Conservation (phyloP, 768 basidiomycete species). For the Termitomyces sp. region DNA sequence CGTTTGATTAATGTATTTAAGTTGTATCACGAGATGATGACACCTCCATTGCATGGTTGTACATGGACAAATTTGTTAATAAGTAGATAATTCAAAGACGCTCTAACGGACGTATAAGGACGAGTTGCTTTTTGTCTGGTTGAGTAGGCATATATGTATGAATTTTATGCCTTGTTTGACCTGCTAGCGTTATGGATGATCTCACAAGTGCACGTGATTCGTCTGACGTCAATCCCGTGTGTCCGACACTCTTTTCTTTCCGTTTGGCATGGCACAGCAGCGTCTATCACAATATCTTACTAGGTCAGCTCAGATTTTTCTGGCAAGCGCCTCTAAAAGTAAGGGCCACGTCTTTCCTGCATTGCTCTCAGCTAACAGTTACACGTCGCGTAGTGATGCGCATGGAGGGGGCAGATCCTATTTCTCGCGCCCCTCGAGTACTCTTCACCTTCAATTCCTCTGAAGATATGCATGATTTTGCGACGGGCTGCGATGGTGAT, state of each 20-base stretch:
- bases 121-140: no score
- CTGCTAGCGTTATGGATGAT: no score
- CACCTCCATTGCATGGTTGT: no score
- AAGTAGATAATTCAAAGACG: no score
- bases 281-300: slow-evolving; percentile 30
- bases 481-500: slow-evolving; percentile 82
- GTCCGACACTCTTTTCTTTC: neutral
- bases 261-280: slow-evolving; percentile 22
- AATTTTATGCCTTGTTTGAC: no score
- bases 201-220: slow-evolving; percentile 1
- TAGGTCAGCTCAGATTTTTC: slow-evolving; percentile 31
- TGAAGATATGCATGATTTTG: slow-evolving; percentile 56
- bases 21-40: neutral
- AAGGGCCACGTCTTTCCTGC: neutral
- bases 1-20: neutral
- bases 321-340: slow-evolving; percentile 31
- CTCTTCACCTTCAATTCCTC: slow-evolving; percentile 60
- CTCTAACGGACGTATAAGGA: no score
- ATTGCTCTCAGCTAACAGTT: neutral
- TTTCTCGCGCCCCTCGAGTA: slow-evolving; percentile 53
- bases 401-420: slow-evolving; percentile 72
- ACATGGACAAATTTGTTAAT: no score
- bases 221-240: slow-evolving; percentile 1
- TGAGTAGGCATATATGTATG: no score
- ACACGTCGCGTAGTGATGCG: slow-evolving; percentile 44